These are phyloP conservation scores for Piromyces sp. DNA, from an alignment of 192 early-diverging fungal species.

Conservation along the genomic window DNA sequence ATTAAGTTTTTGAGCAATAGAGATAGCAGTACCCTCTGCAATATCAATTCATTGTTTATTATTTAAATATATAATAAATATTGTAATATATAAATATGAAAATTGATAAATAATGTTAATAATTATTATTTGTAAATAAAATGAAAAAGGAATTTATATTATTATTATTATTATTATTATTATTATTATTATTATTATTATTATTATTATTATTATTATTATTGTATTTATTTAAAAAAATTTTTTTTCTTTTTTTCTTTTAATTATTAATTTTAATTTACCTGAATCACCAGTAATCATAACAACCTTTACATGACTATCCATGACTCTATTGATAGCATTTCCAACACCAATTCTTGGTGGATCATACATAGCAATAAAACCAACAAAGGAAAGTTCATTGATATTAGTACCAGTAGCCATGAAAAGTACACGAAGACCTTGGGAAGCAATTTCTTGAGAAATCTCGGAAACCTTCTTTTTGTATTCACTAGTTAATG, in stretches of 20 bases:
- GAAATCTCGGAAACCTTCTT: conserved; percentile 38
- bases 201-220: too few relatives aligned
- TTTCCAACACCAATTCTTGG: conserved; percentile 59
- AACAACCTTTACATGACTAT: conserved; percentile 71
- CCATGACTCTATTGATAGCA: conserved; percentile 49
- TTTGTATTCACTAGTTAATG: conserved; percentile 32
- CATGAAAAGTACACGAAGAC: conserved; percentile 72
- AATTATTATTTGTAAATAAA: too few relatives aligned
- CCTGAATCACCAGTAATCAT: conserved; percentile 96
- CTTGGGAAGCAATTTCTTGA: conserved; percentile 50
- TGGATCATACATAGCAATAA: conserved; percentile 86
- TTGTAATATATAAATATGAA: too few relatives aligned
- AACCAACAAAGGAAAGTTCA: conserved; percentile 55
- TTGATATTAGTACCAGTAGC: conserved; percentile 43
- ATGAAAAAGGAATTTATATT: too few relatives aligned
- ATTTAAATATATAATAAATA: too few relatives aligned
- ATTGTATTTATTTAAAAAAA: not conserved
- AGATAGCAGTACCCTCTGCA: conserved; percentile 62
- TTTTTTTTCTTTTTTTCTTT: not conserved
- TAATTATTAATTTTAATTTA: not conserved
- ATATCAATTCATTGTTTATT: too few relatives aligned
- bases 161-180: too few relatives aligned
- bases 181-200: too few relatives aligned
- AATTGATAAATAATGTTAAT: too few relatives aligned
- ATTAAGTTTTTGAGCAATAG: conserved; percentile 73